phyloP scores from a whole-genome alignment of 495 filamentous ascomycete species.

The Xylaria bambusicola region DNA sequence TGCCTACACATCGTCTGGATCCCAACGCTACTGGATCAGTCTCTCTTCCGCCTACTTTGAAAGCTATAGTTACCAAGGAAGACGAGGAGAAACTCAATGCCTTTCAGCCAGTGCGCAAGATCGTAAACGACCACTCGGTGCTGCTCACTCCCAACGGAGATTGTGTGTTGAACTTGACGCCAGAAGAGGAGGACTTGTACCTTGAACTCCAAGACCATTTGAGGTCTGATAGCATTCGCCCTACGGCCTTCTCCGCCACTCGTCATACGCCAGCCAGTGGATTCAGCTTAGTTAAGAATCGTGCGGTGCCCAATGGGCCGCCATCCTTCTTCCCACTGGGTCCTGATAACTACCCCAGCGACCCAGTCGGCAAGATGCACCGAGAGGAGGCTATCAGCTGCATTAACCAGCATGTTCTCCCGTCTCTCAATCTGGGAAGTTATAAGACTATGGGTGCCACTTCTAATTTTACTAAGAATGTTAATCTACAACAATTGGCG shows the following conservation, averaged over 20 bases:
- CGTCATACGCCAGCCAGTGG: constrained; percentile 48
- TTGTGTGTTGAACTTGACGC: constrained; percentile 71
- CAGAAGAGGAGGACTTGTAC: constrained; percentile 76
- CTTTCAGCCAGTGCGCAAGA: constrained; percentile 53
- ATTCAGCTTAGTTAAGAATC: constrained; percentile 56
- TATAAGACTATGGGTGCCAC: constrained; percentile 35
- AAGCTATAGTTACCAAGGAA: constrained; percentile 53
- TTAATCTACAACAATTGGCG: constrained; percentile 40
- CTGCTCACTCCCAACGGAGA: constrained; percentile 79
- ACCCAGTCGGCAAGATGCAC: constrained; percentile 58
- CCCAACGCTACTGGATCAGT: constrained; percentile 10
- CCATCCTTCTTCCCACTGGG: constrained; percentile 53
- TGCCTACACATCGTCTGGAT: constrained; percentile 27
- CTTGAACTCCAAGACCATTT: constrained; percentile 70
- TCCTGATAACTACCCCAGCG: constrained; percentile 43
- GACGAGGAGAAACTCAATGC: constrained; percentile 50
- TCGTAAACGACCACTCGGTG: constrained; percentile 51
- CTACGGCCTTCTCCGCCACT: constrained; percentile 51
- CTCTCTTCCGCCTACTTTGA: constrained; percentile 38
- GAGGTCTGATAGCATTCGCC: constrained; percentile 41
- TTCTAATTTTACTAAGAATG: constrained; percentile 32
- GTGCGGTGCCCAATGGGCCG: constrained; percentile 57
- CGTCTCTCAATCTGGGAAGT: constrained; percentile 48
- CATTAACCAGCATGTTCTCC: constrained; percentile 67
- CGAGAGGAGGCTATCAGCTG: constrained; percentile 64